Base-by-base conservation (phyloP, 352 stramenopile species). In the Pythium volutum region DNA sequence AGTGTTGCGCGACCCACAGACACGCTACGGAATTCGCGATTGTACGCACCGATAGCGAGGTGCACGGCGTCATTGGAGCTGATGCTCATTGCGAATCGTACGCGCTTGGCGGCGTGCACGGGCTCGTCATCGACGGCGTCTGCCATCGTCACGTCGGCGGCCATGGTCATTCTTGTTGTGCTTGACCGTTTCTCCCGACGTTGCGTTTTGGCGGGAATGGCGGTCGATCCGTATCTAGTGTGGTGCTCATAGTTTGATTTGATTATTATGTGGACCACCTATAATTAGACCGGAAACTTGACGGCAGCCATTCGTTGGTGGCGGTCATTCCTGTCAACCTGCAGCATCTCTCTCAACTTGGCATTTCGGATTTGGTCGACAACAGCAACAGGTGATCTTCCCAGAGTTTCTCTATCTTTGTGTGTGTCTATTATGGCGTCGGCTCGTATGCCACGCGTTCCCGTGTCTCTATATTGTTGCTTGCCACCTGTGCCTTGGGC, bases 401-500 rank as follows among this genome's bases (percentile, higher is more conserved):
- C 31, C 1, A 11, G 2, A 15, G 3, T 11, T 11, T 36, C 31
- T 11, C 31, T 36, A 15, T 22, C 11, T 43, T 22, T 43, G 36
- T 61, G 54, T 45, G 54, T 33, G 26, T 42, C 16, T 27, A 16
- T 25, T 27, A 16, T 25, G 16, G 22, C 20, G 45, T 31, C 6
- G 10, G 26, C 18, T 42, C n/a, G 7, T n/a, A n/a, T 12, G 25
- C 25, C 12, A 20, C 27, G 29, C 3, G 31, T 36, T 57, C 64
- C 74, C 74, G 74, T 79, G 76, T 70, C 81, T 67, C 59, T 73
- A 88, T 75, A 91, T 84, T 91, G 70, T 77, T 77, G 79, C 72
- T 78, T 53, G 78, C 81, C 77, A 93, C 64, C 81, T 76, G 74
- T 73, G 51, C 84, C 69, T 93, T 93, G 84, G 80, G 81, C 76